Conservation (phyloP, 805 yeast genomes). For the Saccharomycopsis microspora region DNA sequence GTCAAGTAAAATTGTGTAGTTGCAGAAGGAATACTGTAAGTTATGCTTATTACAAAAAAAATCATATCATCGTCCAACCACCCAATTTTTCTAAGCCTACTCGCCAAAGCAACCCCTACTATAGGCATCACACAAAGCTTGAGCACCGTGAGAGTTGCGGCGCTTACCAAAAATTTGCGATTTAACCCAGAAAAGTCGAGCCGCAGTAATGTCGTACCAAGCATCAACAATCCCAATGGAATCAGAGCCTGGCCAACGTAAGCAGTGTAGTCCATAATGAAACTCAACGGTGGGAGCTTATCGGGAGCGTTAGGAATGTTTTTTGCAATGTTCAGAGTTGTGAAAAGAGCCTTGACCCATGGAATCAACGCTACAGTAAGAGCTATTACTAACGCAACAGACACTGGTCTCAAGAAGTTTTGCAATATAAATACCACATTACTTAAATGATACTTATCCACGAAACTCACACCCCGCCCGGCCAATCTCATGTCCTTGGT, state of each 20-base stretch:
- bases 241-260: slow-evolving; percentile 84
- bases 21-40: slow-evolving; percentile 78
- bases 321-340: slow-evolving; percentile 27
- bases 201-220: slow-evolving; percentile 85
- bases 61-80: slow-evolving; percentile 53
- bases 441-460: slow-evolving; percentile 20
- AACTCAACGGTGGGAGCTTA: slow-evolving; percentile 68
- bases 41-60: slow-evolving; percentile 61
- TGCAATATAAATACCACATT: slow-evolving; percentile 27
- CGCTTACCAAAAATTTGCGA: slow-evolving; percentile 38
- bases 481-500: slow-evolving; percentile 13
- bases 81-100: slow-evolving; percentile 48
- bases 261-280: slow-evolving; percentile 67
- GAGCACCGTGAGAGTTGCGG: slow-evolving; percentile 40
- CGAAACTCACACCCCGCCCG: slow-evolving; percentile 9
- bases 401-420: slow-evolving; percentile 60
- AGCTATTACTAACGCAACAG: slow-evolving; percentile 56
- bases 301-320: slow-evolving; percentile 75
- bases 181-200: slow-evolving; percentile 45
- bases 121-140: slow-evolving; percentile 68
- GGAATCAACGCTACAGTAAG: slow-evolving; percentile 74
- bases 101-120: slow-evolving; percentile 57
- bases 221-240: slow-evolving; percentile 69
- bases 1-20: slow-evolving; percentile 84
- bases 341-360: slow-evolving; percentile 63